A percentile compares a stretch with the other conserved stretches of the same genome.
phyloP scores from a whole-genome alignment of 1,284 basidiomycete species.

The Sanghuangporus weigelae region DNA sequence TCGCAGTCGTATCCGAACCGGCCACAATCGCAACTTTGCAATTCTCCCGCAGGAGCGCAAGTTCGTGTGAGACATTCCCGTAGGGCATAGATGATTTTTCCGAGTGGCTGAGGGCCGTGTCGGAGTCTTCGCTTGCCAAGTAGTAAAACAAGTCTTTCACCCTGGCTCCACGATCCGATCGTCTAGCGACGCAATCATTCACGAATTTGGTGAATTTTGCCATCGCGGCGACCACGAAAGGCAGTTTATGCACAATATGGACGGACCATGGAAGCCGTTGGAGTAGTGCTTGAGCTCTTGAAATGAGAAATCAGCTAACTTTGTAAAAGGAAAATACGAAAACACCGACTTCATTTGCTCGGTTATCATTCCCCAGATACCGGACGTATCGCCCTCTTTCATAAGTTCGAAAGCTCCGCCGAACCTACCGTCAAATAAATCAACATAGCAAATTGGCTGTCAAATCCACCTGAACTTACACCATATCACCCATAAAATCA shows the following conservation, averaged over 20 bases:
- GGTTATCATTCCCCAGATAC: conserved; percentile 17
- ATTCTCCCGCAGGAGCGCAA: conserved; percentile 27
- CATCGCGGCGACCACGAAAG: conserved; percentile 5
- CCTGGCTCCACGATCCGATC: conserved; percentile 22
- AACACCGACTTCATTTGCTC: conserved; percentile 11
- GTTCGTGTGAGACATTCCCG: conserved; percentile 12
- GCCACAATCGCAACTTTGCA: conserved; percentile 31
- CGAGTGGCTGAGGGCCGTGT: neutral
- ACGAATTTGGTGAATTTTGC: conserved; percentile 5
- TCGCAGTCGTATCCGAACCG: conserved; percentile 34
- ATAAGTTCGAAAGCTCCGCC: conserved; percentile 27
- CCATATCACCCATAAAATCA: conserved; percentile 37
- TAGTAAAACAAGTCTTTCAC: conserved; percentile 35
- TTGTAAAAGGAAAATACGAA: neutral
- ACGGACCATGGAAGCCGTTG: conserved; percentile 13
- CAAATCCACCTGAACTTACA: conserved; percentile 17
- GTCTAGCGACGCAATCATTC: neutral
- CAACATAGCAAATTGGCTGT: neutral
- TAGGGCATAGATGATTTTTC: neutral
- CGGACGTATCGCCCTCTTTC: conserved; percentile 22
- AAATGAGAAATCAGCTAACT: neutral
- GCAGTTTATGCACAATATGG: neutral
- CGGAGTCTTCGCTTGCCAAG: conserved; percentile 29
- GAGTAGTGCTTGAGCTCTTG: conserved; percentile 1
- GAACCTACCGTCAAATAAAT: conserved; percentile 22